phyloP scores from a whole-genome alignment of 306 rosid genomes.

The Dalbergia cultrata region DNA sequence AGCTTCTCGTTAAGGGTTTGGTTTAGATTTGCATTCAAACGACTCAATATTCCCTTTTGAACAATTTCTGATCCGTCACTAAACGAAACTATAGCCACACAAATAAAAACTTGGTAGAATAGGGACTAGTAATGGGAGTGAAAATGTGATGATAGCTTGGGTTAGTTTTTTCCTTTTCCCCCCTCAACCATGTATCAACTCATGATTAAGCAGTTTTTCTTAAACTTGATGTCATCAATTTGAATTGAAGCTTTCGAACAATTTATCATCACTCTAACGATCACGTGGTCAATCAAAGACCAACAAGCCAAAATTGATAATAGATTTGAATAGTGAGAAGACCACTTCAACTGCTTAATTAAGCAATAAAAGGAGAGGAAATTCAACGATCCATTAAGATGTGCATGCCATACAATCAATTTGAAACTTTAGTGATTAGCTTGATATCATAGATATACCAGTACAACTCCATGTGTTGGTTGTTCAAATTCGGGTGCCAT shows the following conservation, averaged over 20 bases:
- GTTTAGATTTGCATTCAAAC: too few species aligned
- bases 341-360: constrained; percentile 35
- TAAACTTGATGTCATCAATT: neutral
- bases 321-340: neutral
- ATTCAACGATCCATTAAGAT: constrained; percentile 40
- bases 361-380: neutral
- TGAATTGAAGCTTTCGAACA: neutral
- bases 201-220: neutral
- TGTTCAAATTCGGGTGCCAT: constrained; percentile 39
- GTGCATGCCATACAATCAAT: constrained; percentile 29
- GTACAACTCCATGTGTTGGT: constrained; percentile 33
- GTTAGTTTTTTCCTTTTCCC: neutral
- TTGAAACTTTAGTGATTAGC: constrained; percentile 9
- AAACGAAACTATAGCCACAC: too few species aligned
- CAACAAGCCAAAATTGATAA: neutral
- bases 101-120: too few species aligned
- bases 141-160: neutral
- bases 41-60: too few species aligned
- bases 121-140: neutral
- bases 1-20: too few species aligned
- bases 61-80: too few species aligned
- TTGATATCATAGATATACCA: neutral
- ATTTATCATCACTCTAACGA: neutral
- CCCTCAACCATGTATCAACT: neutral
- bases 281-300: neutral